These are phyloP conservation scores for Pleurotus tuoliensis DNA, from an alignment of 768 basidiomycete species.

Conservation along the genomic window DNA sequence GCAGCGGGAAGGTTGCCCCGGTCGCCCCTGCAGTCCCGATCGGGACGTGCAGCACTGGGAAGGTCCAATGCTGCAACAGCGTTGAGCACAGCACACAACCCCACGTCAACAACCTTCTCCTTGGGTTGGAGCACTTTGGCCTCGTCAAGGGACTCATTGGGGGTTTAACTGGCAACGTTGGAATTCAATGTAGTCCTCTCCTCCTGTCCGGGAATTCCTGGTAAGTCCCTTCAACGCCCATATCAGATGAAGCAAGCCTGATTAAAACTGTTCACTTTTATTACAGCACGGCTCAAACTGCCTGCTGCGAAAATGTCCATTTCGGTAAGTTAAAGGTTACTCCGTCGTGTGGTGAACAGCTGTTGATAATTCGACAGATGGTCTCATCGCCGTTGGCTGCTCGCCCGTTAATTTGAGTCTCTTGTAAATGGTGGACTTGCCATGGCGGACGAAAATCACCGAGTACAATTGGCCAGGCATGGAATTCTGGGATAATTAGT, in stretches of 20 bases:
- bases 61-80: constrained; percentile 5
- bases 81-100: constrained; percentile 4
- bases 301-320: constrained; percentile 1
- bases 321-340: background rate
- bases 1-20: too few species aligned
- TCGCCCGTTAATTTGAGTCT: background rate
- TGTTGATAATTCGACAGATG: background rate
- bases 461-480: too few species aligned
- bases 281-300: background rate
- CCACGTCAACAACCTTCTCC: constrained; percentile 5
- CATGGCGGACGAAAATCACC: too few species aligned
- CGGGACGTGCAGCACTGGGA: background rate
- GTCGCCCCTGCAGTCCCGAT: too few species aligned
- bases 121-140: background rate
- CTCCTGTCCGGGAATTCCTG: background rate
- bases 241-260: background rate
- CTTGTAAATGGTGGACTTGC: background rate
- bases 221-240: background rate
- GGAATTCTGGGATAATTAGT: too few species aligned
- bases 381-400: background rate
- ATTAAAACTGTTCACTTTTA: background rate
- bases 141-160: background rate
- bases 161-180: constrained; percentile 1
- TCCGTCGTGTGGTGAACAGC: too few species aligned
- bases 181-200: constrained; percentile 1